phyloP scores from a whole-genome alignment of 2,329 filamentous ascomycete genomes.

The Phialocephala sp. region DNA sequence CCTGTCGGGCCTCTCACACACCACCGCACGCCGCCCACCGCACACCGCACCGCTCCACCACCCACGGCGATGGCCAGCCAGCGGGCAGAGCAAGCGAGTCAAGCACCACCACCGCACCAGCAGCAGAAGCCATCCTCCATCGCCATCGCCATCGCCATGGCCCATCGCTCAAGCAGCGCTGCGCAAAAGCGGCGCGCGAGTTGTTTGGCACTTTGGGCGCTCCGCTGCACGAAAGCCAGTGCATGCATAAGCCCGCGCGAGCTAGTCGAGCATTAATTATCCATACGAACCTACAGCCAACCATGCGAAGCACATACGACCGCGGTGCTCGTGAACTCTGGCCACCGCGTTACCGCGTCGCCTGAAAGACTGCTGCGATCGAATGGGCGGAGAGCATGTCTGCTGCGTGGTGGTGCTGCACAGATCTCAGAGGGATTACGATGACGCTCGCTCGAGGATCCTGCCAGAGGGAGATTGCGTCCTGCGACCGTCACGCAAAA shows the following conservation, averaged over 20 bases:
- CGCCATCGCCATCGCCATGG: not conserved
- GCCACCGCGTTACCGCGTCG: conserved; percentile 22
- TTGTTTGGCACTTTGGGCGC: not conserved
- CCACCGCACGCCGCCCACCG: no score
- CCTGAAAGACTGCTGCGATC: conserved; percentile 13
- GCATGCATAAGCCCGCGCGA: conserved; percentile 37
- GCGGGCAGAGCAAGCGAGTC: not conserved
- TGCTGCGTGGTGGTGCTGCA: not conserved
- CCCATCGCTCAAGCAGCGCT: no score
- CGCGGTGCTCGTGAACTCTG: not conserved
- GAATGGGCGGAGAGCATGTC: not conserved
- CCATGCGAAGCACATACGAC: conserved; percentile 1
- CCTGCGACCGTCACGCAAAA: not conserved
- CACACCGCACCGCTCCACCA: no score
- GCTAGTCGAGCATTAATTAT: conserved; percentile 29
- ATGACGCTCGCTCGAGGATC: not conserved
- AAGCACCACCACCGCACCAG: not conserved
- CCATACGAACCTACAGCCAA: conserved; percentile 18
- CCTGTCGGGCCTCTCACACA: conserved; percentile 1
- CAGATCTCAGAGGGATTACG: conserved; percentile 10
- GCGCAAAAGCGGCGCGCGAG: no score
- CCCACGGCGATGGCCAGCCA: not conserved
- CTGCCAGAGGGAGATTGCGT: not conserved
- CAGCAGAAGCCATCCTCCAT: not conserved
- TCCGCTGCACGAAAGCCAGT: not conserved